These are phyloP conservation scores for Talinum fruticosum DNA, from an alignment of 148 eudicot species.

Conservation along the genomic window DNA sequence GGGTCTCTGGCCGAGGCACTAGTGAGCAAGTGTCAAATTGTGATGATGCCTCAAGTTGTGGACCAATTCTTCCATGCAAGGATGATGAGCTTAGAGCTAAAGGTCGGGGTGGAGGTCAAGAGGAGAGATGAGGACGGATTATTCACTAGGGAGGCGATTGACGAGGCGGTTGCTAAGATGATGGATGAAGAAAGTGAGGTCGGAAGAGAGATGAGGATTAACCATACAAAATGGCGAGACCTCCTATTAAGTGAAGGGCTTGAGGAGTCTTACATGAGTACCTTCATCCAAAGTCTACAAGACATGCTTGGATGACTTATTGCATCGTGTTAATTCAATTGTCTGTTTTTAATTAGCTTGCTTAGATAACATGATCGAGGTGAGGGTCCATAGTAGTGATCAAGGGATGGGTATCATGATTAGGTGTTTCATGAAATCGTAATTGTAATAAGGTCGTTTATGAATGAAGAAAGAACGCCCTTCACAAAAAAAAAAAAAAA, in stretches of 20 bases:
- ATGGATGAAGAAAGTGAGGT: slow-evolving; percentile 29
- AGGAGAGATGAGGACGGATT: slow-evolving; percentile 30
- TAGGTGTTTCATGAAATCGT: too few species aligned
- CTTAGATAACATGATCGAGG: too few species aligned
- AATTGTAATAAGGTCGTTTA: too few species aligned
- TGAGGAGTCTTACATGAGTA: slow-evolving; percentile 29
- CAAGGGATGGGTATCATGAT: too few species aligned
- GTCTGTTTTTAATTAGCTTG: too few species aligned
- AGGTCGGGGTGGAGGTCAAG: slow-evolving; percentile 37
- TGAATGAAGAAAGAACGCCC: too few species aligned
- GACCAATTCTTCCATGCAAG: slow-evolving; percentile 32
- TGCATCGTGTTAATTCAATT: too few species aligned
- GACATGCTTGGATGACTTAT: too few species aligned
- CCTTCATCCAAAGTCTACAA: slow-evolving; percentile 17
- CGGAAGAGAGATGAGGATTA: slow-evolving; percentile 22
- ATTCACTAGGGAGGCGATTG: slow-evolving; percentile 24
- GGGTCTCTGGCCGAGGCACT: slow-evolving; percentile 34
- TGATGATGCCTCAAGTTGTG: slow-evolving; percentile 26
- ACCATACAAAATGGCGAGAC: slow-evolving; percentile 35
- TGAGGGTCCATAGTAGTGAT: too few species aligned
- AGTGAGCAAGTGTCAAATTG: slow-evolving; percentile 35
- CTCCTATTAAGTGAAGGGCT: slow-evolving; percentile 24
- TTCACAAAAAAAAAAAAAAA: too few species aligned
- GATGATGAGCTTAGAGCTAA: slow-evolving; percentile 26
- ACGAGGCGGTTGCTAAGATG: slow-evolving; percentile 20